Base-by-base conservation (phyloP, 352 stramenopile genomes). In the Phytophthora crassamura region DNA sequence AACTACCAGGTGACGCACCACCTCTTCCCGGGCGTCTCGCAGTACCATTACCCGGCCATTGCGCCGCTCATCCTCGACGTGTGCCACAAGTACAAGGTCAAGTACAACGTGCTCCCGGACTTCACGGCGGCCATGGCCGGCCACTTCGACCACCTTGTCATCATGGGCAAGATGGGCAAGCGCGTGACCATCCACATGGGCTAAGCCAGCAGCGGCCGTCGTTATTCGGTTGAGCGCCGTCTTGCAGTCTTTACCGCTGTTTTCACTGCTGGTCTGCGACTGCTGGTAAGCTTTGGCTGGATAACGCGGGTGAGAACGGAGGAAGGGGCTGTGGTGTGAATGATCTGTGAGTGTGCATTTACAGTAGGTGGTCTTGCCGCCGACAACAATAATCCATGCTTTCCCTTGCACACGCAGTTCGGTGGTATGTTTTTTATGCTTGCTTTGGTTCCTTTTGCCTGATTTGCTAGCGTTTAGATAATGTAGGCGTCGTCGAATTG, bases 1-100 rank as follows among this genome's bases (percentile, higher is more conserved):
- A 99, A 99, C 81, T 98, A 99, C 74, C 97, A 99, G 74, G 93
- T 98, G 66, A 97, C 97, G 61, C 87, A 95, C 74, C 88, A 96
- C 75, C 69, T 96, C 43, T 96, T 93, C 92, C 98, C 84, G 55
- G 97, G 84, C 52, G 95, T 82, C 94, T 98, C 91, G 86, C 97
- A 80, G 78, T 97, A 97, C 51, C 94, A 98, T 72, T 98, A 98
- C 78, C 89, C 86, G 5, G 72, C 80, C 33, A 97, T 98, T 65
- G 88, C 92, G 30, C 92, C 95, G 59, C 97, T 98, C 72, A 97
- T 98, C 55, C 80, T 94, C 35, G 82, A 93, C 32, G 90, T 97
- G 34, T 98, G 94, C 80, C 85, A 93, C 67, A 96, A 98, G 78
- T 95, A 97, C 82, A 95, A 95, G 30, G 67, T 98, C 51, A 76